Conservation (phyloP, 2,329 filamentous ascomycete species). For the Lecanicillium sp. region DNA sequence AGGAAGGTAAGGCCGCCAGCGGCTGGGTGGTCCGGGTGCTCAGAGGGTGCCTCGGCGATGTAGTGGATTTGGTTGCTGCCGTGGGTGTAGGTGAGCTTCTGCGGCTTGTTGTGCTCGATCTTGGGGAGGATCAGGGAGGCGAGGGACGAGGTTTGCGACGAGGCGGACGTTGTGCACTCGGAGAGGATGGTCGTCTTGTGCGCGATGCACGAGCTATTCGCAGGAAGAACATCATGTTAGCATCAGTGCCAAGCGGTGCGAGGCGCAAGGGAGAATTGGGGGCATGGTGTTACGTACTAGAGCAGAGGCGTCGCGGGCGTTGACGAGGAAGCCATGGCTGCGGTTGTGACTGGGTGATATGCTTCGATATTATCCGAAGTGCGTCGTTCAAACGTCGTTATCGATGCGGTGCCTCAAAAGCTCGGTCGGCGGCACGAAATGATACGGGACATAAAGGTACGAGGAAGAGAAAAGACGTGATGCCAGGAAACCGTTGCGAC, state of each 20-base stretch:
- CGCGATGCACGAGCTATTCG: constrained; percentile 78
- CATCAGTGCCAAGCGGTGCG: neutral
- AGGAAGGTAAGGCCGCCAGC: constrained; percentile 86
- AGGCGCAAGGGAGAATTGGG: neutral
- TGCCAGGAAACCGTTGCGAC: neutral
- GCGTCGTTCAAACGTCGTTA: no score
- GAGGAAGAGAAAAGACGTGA: neutral
- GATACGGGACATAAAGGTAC: neutral
- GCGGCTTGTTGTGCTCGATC: constrained; percentile 70
- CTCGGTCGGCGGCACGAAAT: neutral
- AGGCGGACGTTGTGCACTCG: constrained; percentile 84
- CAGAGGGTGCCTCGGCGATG: constrained; percentile 74
- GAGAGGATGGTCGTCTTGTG: constrained; percentile 88
- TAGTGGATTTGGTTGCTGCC: constrained; percentile 92
- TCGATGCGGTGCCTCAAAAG: no score
- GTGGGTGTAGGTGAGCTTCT: constrained; percentile 93
- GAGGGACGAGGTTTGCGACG: constrained; percentile 76
- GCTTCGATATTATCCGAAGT: neutral
- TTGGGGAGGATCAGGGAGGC: constrained; percentile 93
- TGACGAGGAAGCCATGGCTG: constrained; percentile 65
- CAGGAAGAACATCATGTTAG: constrained; percentile 11
- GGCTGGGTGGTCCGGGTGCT: constrained; percentile 50
- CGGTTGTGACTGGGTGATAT: neutral
- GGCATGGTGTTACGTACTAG: constrained; percentile 53
- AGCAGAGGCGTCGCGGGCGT: constrained; percentile 61